Percentiles rank a stretch among this genome's conserved stretches.
phyloP scores from a whole-genome alignment of 352 stramenopile species.

The Globisporangium nagaii region DNA sequence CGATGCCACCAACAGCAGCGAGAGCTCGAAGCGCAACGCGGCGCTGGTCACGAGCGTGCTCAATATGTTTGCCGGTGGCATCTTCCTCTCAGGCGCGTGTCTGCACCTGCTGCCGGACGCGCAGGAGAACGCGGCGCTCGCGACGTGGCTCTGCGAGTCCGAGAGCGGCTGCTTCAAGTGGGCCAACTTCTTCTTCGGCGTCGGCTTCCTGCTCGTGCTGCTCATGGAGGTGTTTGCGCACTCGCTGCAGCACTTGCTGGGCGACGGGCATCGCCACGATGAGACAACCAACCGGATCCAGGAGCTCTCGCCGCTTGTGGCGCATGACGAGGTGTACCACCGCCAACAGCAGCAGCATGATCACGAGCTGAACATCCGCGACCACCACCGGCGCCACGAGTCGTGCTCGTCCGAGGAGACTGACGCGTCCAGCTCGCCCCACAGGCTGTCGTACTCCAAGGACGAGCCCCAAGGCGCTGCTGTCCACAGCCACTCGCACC shows the following conservation, averaged over 20 bases:
- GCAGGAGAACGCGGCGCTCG: conserved; percentile 56
- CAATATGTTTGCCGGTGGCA: conserved; percentile 77
- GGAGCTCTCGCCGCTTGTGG: conserved; percentile 24
- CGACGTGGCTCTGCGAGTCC: conserved; percentile 30
- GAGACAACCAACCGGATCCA: conserved; percentile 1
- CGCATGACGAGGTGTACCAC: conserved; percentile 9
- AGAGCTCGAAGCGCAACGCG: not conserved
- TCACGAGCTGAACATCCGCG: not conserved
- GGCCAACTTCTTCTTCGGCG: conserved; percentile 77
- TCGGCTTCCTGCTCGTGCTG: conserved; percentile 71
- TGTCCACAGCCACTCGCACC: not conserved
- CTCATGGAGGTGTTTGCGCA: conserved; percentile 70
- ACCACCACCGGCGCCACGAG: conserved; percentile 20
- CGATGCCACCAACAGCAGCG: conserved; percentile 25
- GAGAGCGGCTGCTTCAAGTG: conserved; percentile 55
- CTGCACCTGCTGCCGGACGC: conserved; percentile 78
- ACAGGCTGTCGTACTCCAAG: not conserved
- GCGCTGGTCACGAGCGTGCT: conserved; percentile 33
- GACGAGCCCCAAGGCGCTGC: not conserved
- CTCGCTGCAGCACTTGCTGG: conserved; percentile 39
- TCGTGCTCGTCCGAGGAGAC: conserved; percentile 14
- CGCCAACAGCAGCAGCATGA: conserved; percentile 2
- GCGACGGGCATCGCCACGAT: conserved; percentile 15
- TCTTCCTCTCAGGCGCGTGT: conserved; percentile 77
- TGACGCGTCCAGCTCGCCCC: conserved; percentile 2